Base-by-base conservation (phyloP, 306 rosid species). In the Trifolium pratense region DNA sequence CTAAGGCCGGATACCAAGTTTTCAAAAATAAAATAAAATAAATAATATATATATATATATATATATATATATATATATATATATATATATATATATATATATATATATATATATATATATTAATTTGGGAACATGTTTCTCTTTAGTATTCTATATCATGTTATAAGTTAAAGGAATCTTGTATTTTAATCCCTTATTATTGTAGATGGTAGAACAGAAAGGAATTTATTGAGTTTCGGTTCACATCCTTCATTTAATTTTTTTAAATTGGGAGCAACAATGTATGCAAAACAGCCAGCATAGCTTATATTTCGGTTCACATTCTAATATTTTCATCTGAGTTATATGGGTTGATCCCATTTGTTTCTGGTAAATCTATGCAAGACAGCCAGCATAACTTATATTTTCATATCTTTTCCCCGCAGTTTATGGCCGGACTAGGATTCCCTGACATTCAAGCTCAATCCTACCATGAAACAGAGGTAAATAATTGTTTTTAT, bases 381-480 rank as follows among this genome's bases (percentile, higher is more conserved):
- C 18, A 58, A 73, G 36, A 65, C 40, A 42, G 52, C 56, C 29
- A 16, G 25, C 25, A 43, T 55, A 62, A 68, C 74, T 66, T 59
- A 60, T 36, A 32, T 61, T 51, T 69, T 45, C 46, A 7, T 77
- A 59, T 79, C 36, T 62, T 63, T 62, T 21, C 5, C 16, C 36
- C 4, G 13, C 90, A 86, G 91, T 69, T 82, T 55, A 62, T 70
- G 81, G 75, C 18, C 29, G 75, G 82, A 31, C 68, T 73, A 16
- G 82, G 64, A 68, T 68, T 90, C 71, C 70, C 75, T 78, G 88
- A 78, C 18, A 36, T 85, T 74, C 83, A 81, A 23, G 70, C 97
- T 40, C 40, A 85, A 67, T 75, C 89, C 15, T 91, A 89, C 48
- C 53, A 66, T 17, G 63, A 58, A 32, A 14, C 7, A 7, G 92